Percentiles rank a stretch among this genome's conserved stretches.
These are phyloP conservation scores for Verticillium nonalfalfae DNA, from an alignment of 2,329 filamentous ascomycete species.

Conservation along the genomic window DNA sequence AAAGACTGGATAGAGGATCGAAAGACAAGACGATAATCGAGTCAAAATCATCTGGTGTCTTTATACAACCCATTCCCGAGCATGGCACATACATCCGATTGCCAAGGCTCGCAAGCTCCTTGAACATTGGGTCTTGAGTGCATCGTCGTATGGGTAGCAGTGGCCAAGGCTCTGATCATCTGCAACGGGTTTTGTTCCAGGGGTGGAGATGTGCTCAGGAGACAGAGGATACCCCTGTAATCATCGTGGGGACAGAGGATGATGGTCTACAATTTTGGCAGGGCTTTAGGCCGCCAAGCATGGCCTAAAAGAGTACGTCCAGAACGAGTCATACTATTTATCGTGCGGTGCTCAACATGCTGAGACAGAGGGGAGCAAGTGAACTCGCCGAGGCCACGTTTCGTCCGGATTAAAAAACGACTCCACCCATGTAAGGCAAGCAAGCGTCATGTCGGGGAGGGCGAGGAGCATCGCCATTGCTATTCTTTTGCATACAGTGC, in stretches of 20 bases:
- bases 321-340: not conserved
- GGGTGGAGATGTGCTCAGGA: slow-evolving; percentile 2
- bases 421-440: not conserved
- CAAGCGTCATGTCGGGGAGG: too few relatives aligned
- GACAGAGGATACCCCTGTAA: not conserved
- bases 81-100: slow-evolving; percentile 6
- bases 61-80: not conserved
- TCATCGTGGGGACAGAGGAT: not conserved
- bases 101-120: slow-evolving; percentile 4
- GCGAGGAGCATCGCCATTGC: too few relatives aligned
- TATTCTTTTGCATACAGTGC: too few relatives aligned
- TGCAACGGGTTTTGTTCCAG: slow-evolving; percentile 13
- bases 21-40: slow-evolving; percentile 5
- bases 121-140: slow-evolving; percentile 1
- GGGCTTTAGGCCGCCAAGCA: not conserved
- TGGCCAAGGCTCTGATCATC: slow-evolving; percentile 9
- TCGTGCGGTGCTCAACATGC: not conserved
- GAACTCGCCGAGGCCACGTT: not conserved
- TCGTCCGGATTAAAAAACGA: not conserved
- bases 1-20: not conserved
- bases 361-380: not conserved
- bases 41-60: not conserved
- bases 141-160: slow-evolving; percentile 4
- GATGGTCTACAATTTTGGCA: not conserved
- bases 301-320: not conserved